Evolutionary conservation across 2,329 filamentous ascomycete genomes (phyloP).

Genomic region (Aspergillus sp.): DNA sequence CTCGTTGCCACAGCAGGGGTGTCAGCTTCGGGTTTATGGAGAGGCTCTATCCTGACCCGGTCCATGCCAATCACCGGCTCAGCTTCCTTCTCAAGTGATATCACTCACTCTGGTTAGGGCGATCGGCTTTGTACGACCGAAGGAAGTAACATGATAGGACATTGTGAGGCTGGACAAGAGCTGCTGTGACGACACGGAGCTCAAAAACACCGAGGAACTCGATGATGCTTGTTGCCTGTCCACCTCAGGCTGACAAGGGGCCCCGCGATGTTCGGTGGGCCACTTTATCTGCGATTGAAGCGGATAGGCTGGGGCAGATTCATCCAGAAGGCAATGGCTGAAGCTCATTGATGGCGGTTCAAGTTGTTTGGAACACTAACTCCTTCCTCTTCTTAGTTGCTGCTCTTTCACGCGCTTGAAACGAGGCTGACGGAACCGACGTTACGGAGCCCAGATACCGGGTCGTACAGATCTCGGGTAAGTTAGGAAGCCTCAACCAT

Average conservation of each 20-base stretch:
- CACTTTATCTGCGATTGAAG: not conserved
- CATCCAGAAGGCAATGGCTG: not conserved
- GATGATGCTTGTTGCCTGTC: not conserved
- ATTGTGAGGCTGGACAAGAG: not conserved
- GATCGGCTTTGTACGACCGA: constrained; percentile 3
- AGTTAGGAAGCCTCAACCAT: constrained; percentile 25
- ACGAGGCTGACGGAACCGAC: constrained; percentile 23
- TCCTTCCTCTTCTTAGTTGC: constrained; percentile 8
- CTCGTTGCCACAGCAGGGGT: constrained; percentile 18
- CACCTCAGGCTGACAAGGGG: constrained; percentile 9
- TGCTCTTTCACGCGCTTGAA: constrained; percentile 15
- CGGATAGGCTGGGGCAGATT: constrained; percentile 3
- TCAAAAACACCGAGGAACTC: not conserved
- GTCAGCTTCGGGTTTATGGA: constrained; percentile 10
- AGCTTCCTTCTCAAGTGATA: constrained; percentile 11
- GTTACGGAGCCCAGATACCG: constrained; percentile 16
- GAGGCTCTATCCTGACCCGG: constrained; percentile 17
- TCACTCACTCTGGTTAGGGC: not conserved
- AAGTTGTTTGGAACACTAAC: constrained; percentile 16
- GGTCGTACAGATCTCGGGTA: constrained; percentile 28
- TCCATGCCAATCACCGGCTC: constrained; percentile 8
- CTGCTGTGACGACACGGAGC: not conserved
- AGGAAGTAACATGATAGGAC: not conserved
- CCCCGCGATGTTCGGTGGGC: constrained; percentile 18
- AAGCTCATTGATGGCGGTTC: not conserved